Base-by-base conservation (phyloP, 2,329 filamentous ascomycete species). In the Ceratocystis lukuohia region DNA sequence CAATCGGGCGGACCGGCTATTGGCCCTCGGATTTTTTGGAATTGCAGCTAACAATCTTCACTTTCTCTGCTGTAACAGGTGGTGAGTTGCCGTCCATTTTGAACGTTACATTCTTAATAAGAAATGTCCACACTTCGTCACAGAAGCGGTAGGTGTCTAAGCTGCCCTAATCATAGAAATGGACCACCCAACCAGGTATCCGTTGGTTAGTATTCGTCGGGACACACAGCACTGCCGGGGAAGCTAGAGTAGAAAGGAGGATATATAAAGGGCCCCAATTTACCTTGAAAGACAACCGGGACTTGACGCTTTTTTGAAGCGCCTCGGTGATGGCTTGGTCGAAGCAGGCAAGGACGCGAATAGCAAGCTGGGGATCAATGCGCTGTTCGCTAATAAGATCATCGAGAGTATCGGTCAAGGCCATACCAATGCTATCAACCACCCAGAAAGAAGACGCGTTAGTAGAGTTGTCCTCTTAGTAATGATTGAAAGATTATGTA, bases 61-160 rank as follows among this genome's bases (percentile, higher is more conserved):
- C 89, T 75, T 91, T 93, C 74, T 96, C 93, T 22, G 92, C 91
- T 46, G 83, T 79, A 15, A 97, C 85, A 0, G 84, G 83, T 69
- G 86, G 83, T 66, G 83, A 84, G 71, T 82, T 82, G 64, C 88
- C 90, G 72, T 97, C 93, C 79, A 97, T 88, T 79, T 99, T 99
- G 80, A 99, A 97, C n/a, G 87, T 91, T 66, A 97, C 92, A 71
- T 97, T 94, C 78, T 96, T 96, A 77, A 99, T 96, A 67, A 99
- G 84, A 76, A 99, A 99, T 1, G 94, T 99, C 94, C 94, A 99
- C 68, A 99, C 94, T 79, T 99, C 94, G 77, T 99, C 94, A 80
- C 94, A 99, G 82, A 99, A 99, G 71, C 94, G 88, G 80, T 99
- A 99, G 17, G 94, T 97, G 75, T 97, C 92, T 69, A 99, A 86